Conservation (phyloP, 768 basidiomycete genomes). For the Boletus sp. region DNA sequence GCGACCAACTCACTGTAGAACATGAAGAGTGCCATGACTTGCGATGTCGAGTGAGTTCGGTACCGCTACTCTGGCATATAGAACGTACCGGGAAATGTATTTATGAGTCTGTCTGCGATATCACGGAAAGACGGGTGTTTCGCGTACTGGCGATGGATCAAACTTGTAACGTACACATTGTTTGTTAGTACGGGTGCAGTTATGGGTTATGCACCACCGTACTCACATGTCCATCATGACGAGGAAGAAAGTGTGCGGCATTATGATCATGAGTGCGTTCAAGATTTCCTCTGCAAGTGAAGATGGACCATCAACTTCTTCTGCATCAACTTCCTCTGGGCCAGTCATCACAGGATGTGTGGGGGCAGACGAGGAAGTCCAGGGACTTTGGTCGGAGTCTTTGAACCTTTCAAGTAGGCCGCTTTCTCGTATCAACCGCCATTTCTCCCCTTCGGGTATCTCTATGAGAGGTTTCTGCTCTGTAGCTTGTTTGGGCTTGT, state of each 20-base stretch:
- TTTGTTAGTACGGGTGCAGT: background rate
- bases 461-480: conserved; percentile 34
- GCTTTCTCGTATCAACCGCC: conserved; percentile 67
- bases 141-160: conserved; percentile 78
- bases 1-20: conserved; percentile 24
- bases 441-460: conserved; percentile 73
- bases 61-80: background rate
- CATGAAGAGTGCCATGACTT: conserved; percentile 72
- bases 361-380: background rate
- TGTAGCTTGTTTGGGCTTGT: conserved; percentile 6
- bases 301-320: conserved; percentile 35
- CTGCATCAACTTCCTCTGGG: conserved; percentile 30
- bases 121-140: conserved; percentile 48
- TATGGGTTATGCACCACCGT: background rate
- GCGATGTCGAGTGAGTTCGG: background rate
- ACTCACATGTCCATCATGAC: conserved; percentile 84
- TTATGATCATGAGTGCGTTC: conserved; percentile 58
- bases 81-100: conserved; percentile 70
- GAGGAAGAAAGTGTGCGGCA: conserved; percentile 72
- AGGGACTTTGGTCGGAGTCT: conserved; percentile 8
- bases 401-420: conserved; percentile 49
- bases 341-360: background rate
- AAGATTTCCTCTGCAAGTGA: conserved; percentile 67
- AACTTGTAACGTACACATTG: conserved; percentile 36
- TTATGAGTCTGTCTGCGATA: conserved; percentile 54